These are phyloP conservation scores for Mycena haematopus DNA, from an alignment of 768 basidiomycete genomes.

Conservation along the genomic window DNA sequence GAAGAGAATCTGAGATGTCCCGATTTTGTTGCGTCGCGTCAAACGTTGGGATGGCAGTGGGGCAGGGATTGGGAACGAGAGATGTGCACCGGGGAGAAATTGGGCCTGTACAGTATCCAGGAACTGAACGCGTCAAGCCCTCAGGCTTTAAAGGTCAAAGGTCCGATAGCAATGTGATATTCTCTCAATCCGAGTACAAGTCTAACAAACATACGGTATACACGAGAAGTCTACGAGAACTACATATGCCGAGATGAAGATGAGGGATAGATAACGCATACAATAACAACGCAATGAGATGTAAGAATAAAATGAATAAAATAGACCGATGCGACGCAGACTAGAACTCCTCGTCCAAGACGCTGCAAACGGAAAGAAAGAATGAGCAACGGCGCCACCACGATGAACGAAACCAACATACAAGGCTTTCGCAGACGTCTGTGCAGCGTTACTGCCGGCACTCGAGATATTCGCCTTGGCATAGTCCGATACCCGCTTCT, in stretches of 20 bases:
- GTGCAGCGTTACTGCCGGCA: constrained; percentile 45
- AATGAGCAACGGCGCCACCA: constrained; percentile 12
- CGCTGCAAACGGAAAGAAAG: constrained; percentile 35
- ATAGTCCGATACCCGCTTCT: constrained; percentile 76
- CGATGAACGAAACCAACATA: constrained; percentile 31
- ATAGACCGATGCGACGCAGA: not conserved
- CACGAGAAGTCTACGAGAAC: constrained; percentile 9
- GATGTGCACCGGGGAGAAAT: too few relatives aligned
- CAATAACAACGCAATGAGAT: constrained; percentile 19
- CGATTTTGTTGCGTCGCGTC: too few relatives aligned
- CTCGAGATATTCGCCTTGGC: constrained; percentile 64
- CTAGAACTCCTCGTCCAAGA: constrained; percentile 45
- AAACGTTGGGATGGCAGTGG: too few relatives aligned
- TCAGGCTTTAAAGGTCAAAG: too few relatives aligned
- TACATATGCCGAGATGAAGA: constrained; percentile 17
- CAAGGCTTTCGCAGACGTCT: constrained; percentile 40
- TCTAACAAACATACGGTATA: too few relatives aligned
- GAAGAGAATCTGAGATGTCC: too few relatives aligned
- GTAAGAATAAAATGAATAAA: constrained; percentile 2
- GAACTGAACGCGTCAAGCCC: too few relatives aligned
- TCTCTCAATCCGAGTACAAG: too few relatives aligned
- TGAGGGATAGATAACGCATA: constrained; percentile 21
- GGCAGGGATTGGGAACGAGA: too few relatives aligned
- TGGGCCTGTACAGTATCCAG: too few relatives aligned
- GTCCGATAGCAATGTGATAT: too few relatives aligned